Conservation (phyloP, 2,329 filamentous ascomycete genomes). For the Atkinsonella hypoxylon region DNA sequence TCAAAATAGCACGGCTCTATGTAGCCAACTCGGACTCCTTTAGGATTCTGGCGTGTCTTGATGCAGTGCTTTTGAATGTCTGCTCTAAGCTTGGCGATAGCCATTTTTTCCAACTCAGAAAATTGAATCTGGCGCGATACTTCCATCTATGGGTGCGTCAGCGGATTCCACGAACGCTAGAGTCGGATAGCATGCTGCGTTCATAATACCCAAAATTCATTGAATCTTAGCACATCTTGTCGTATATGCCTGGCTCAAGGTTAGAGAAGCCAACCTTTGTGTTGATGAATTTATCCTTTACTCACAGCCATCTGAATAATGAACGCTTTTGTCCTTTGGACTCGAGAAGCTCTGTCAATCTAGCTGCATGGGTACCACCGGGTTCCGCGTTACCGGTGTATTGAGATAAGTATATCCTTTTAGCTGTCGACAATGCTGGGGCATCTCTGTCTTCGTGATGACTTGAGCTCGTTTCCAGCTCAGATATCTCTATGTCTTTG, state of each 20-base stretch:
- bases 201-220: constrained; percentile 25
- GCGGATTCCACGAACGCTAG: background rate
- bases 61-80: constrained; percentile 25
- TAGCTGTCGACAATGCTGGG: constrained; percentile 10
- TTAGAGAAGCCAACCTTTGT: constrained; percentile 8
- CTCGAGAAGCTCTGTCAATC: constrained; percentile 24
- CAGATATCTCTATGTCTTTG: constrained; percentile 17
- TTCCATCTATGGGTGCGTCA: constrained; percentile 19
- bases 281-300: background rate
- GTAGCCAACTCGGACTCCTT: constrained; percentile 26
- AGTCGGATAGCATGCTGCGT: background rate
- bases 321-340: constrained; percentile 18
- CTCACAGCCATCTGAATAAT: constrained; percentile 31
- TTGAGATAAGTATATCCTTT: constrained; percentile 20
- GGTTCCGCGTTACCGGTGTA: constrained; percentile 27
- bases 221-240: constrained; percentile 29
- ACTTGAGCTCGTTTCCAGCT: constrained; percentile 14
- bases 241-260: constrained; percentile 20
- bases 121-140: constrained; percentile 21
- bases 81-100: constrained; percentile 23
- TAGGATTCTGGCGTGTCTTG: constrained; percentile 25
- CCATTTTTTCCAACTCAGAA: constrained; percentile 21
- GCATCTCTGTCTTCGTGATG: constrained; percentile 8
- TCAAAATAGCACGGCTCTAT: constrained; percentile 30
- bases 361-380: constrained; percentile 23